phyloP scores from a whole-genome alignment of 2,329 filamentous ascomycete species.

The Stemphylium vesicarium region DNA sequence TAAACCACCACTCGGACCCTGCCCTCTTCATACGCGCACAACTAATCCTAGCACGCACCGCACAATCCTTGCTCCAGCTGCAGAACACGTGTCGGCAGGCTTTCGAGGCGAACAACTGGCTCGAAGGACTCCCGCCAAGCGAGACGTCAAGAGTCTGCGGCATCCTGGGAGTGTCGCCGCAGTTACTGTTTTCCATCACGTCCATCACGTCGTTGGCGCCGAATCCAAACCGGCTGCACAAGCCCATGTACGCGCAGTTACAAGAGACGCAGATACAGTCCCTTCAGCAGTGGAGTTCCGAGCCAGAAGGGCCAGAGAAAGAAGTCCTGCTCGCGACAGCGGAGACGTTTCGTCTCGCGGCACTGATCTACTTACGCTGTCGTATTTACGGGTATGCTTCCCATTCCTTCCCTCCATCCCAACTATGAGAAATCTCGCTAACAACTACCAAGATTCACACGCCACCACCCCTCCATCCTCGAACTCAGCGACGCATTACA shows the following conservation, averaged over 20 bases:
- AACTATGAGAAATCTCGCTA: background rate
- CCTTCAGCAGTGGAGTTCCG: constrained; percentile 37
- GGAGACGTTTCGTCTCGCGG: constrained; percentile 41
- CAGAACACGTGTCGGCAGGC: constrained; percentile 30
- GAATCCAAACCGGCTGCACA: constrained; percentile 22
- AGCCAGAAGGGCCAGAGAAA: constrained; percentile 28
- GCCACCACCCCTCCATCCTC: constrained; percentile 39
- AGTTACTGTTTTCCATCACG: constrained; percentile 39
- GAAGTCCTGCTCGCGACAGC: constrained; percentile 39
- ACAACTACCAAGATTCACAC: constrained; percentile 31
- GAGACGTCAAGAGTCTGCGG: constrained; percentile 35
- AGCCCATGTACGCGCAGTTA: constrained; percentile 31
- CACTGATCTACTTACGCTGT: constrained; percentile 41
- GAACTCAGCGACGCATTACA: constrained; percentile 37
- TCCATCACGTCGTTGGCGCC: constrained; percentile 34
- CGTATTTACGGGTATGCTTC: constrained; percentile 37
- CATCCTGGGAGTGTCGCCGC: constrained; percentile 37
- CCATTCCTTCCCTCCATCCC: background rate
- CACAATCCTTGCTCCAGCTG: constrained; percentile 30
- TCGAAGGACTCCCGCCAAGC: constrained; percentile 23
- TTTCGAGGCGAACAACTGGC: constrained; percentile 36
- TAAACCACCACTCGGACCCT: constrained; percentile 34
- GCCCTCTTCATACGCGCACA: constrained; percentile 40
- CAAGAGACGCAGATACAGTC: constrained; percentile 35
- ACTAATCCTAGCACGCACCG: constrained; percentile 37